Percentiles rank a stretch among this genome's conserved stretches.
Evolutionary conservation across 140 eudicot genomes (phyloP).

Genomic region (Anethum foeniculum): DNA sequence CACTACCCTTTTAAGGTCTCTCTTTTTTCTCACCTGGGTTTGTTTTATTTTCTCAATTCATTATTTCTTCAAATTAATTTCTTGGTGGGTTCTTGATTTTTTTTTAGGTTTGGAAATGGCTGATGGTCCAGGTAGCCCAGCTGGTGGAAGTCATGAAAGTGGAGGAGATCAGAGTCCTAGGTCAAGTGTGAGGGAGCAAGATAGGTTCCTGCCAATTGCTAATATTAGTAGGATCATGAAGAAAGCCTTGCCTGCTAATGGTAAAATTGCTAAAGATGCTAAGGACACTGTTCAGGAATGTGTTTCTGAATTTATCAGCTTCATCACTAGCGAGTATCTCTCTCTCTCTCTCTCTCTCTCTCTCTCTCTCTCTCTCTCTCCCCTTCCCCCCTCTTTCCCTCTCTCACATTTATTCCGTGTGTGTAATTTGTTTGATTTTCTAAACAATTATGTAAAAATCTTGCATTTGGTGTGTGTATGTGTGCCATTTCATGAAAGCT

Average conservation of each 20-base stretch:
- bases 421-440: not conserved
- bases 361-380: not conserved
- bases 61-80: not conserved
- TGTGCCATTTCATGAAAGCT: not conserved
- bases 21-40: not conserved
- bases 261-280: slow-evolving; percentile 72
- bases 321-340: slow-evolving; percentile 74
- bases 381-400: not conserved
- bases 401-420: too few species aligned
- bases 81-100: not conserved
- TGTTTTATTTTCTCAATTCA: not conserved
- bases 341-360: not conserved
- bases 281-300: slow-evolving; percentile 86
- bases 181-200: slow-evolving; percentile 65
- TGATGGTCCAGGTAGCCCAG: slow-evolving; percentile 50
- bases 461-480: not conserved
- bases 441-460: not conserved
- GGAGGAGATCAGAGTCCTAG: slow-evolving; percentile 74
- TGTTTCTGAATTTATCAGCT: slow-evolving; percentile 81
- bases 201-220: slow-evolving; percentile 66
- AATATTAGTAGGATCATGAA: slow-evolving; percentile 76
- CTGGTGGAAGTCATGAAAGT: slow-evolving; percentile 56
- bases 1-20: not conserved
- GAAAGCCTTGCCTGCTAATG: slow-evolving; percentile 66
- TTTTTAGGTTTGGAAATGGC: slow-evolving; percentile 25